Evolutionary conservation across 2,329 filamentous ascomycete species (phyloP), one percentile per base, ranked within the genome.

Genomic region (Septoria linicola): DNA sequence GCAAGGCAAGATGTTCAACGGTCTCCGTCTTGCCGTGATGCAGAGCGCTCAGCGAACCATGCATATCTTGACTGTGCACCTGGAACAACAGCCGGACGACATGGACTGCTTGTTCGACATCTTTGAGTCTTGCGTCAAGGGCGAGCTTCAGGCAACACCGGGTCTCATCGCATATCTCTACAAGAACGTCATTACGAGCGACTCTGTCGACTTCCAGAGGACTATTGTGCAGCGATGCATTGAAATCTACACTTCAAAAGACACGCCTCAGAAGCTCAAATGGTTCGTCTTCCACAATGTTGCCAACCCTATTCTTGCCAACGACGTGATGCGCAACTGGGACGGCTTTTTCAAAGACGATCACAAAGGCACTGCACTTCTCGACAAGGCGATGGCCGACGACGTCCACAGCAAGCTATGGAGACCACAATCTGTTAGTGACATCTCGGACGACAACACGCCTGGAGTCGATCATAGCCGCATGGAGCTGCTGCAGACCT

Each of bases 401-500:
- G 86, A 88, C 7, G 88, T 99, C 54, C 90, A 95, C 68, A 85
- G 85, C 62, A 93, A 91, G 68, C 84, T 99, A 46, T 99, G 93
- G 95, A 92, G 89, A 68, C 86, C 90, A 17, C 89, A 95, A 52
- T 70, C 73, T 57, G 77, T 90, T 25, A 83, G 86, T 20, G 90
- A 95, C 69, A 65, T 61, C 17, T 83, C 84, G 32, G 92, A 97
- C 61, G 93, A 97, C 63, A 82, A 85, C 30, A 82, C 81, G 3
- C 89, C 92, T 63, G 90, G 91, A 10, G 89, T 97, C 44, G 93
- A 99, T 66, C 93, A 97, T 70, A 95, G 91, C 1, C 81, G 93
- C 13, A 96, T 97, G 83, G 95, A 99, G 67, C 81, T 96, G 8
- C 80, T 99, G 39, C 95, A 99, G 68, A 80, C 97, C 37, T 96